Evolutionary conservation across 768 basidiomycete species (phyloP).

Genomic region (Auricularia cornea): DNA sequence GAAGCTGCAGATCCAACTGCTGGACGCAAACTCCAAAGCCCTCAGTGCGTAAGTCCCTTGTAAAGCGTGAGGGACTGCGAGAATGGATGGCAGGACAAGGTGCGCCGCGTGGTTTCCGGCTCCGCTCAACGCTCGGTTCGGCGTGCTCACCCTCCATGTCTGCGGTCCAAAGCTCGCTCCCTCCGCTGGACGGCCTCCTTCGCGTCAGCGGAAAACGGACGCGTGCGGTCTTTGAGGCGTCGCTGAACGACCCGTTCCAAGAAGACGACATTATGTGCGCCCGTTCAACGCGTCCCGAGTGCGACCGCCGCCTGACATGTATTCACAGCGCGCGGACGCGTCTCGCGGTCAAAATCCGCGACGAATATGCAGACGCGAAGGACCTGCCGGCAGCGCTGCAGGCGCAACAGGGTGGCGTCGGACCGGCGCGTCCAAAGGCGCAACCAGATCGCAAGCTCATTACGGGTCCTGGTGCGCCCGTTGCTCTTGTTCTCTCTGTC

Average conservation of each 20-base stretch:
- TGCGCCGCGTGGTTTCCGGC: too few relatives aligned
- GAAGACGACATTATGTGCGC: constrained; percentile 69
- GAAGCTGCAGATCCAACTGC: too few relatives aligned
- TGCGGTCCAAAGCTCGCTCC: constrained; percentile 28
- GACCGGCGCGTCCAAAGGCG: constrained; percentile 65
- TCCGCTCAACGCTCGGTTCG: too few relatives aligned
- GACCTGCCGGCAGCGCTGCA: constrained; percentile 74
- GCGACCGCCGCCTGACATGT: not conserved
- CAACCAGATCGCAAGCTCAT: constrained; percentile 47
- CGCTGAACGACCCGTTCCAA: constrained; percentile 46
- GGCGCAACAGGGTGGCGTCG: constrained; percentile 72
- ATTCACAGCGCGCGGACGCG: constrained; percentile 53
- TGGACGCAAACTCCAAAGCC: too few relatives aligned
- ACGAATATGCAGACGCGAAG: constrained; percentile 84
- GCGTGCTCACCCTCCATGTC: not conserved
- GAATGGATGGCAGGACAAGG: too few relatives aligned
- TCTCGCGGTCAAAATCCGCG: constrained; percentile 75
- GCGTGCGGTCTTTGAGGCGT: constrained; percentile 58
- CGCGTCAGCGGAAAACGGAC: constrained; percentile 63
- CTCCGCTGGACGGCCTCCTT: constrained; percentile 59
- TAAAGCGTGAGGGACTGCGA: too few relatives aligned
- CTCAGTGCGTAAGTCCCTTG: too few relatives aligned
- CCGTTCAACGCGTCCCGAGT: not conserved
- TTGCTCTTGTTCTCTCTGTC: not conserved
- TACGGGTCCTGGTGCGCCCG: constrained; percentile 56